Percentiles rank a stretch among this genome's conserved stretches.
phyloP scores from a whole-genome alignment of 768 basidiomycete species.

The Clathrus columnatus region DNA sequence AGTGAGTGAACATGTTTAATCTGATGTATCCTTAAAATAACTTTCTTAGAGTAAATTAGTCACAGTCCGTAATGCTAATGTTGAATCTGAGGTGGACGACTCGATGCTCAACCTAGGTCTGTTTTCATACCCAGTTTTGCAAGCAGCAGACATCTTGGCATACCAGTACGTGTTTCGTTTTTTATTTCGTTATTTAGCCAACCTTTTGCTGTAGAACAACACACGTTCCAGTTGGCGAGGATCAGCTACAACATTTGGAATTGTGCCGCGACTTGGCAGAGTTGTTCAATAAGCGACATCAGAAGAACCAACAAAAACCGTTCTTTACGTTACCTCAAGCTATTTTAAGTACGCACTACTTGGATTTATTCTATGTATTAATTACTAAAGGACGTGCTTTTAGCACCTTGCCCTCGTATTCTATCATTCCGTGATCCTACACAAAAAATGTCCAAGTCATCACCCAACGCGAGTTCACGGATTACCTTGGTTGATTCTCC shows the following conservation, averaged over 20 bases:
- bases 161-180: constrained; percentile 51
- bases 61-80: constrained; percentile 60
- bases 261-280: constrained; percentile 78
- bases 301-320: constrained; percentile 20
- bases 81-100: constrained; percentile 74
- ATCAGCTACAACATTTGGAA: constrained; percentile 92
- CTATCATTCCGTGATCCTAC: constrained; percentile 79
- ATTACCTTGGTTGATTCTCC: constrained; percentile 77
- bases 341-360: constrained; percentile 52
- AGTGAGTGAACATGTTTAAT: constrained; percentile 32
- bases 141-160: constrained; percentile 85
- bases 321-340: constrained; percentile 68
- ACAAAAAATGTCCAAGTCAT: constrained; percentile 94
- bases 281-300: constrained; percentile 67
- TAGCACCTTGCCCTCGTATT: constrained; percentile 74
- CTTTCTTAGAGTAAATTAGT: constrained; percentile 59
- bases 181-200: background rate
- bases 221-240: constrained; percentile 93
- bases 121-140: constrained; percentile 87
- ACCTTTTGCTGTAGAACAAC: constrained; percentile 49
- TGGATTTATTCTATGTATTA: background rate
- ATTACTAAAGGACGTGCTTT: background rate
- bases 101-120: constrained; percentile 75
- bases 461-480: constrained; percentile 67
- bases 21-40: background rate